phyloP scores from a whole-genome alignment of 352 stramenopile genomes.

The Phytophthora melonis region DNA sequence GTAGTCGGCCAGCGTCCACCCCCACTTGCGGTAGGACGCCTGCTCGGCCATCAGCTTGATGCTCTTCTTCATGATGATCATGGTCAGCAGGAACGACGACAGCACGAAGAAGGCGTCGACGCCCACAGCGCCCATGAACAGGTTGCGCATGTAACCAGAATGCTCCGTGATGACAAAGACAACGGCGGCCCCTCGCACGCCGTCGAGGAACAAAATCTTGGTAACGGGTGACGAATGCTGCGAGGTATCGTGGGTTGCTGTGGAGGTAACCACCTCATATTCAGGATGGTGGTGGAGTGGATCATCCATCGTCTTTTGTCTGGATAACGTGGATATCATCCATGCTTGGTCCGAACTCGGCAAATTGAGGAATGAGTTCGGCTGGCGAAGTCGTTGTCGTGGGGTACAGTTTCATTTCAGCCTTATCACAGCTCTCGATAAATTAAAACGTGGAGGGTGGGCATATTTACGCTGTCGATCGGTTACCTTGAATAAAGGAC shows the following conservation, averaged over 20 bases:
- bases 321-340: background rate
- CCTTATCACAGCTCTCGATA: background rate
- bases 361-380: background rate
- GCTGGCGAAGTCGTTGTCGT: background rate
- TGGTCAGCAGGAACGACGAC: constrained; percentile 9
- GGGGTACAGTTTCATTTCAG: background rate
- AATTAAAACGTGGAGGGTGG: too few species aligned
- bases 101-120: constrained; percentile 15
- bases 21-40: constrained; percentile 11
- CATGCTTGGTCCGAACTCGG: background rate
- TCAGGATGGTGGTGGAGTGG: background rate
- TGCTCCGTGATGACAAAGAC: constrained; percentile 16
- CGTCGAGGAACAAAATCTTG: constrained; percentile 21
- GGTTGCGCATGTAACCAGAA: constrained; percentile 12
- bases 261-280: background rate
- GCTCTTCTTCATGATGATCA: constrained; percentile 17
- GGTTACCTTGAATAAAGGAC: too few species aligned
- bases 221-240: background rate
- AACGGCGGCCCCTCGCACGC: constrained; percentile 10
- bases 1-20: constrained; percentile 6
- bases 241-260: background rate
- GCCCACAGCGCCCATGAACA: constrained; percentile 13
- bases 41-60: background rate
- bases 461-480: too few species aligned
- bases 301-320: background rate